A percentile compares a stretch with the other conserved stretches of the same genome.
phyloP scores from a whole-genome alignment of 2,329 filamentous ascomycete genomes.

The Ceratocystis huliohia region DNA sequence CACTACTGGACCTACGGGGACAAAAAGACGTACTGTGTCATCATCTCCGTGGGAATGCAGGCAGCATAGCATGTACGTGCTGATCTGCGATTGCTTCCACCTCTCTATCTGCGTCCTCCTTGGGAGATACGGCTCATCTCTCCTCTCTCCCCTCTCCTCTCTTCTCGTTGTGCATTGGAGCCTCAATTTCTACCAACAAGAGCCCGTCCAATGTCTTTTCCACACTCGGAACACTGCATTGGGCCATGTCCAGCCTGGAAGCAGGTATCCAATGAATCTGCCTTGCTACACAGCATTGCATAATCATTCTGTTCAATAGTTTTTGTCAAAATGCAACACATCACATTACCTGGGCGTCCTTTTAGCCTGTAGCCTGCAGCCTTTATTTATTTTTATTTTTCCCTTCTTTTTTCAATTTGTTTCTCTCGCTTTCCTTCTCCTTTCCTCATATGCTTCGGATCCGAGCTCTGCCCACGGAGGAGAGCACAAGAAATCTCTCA shows the following conservation, averaged over 20 bases:
- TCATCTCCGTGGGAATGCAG: background rate
- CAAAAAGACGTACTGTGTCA: background rate
- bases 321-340: background rate
- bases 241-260: background rate
- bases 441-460: background rate
- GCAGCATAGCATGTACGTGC: background rate
- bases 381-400: background rate
- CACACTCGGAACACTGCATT: slow-evolving; percentile 4
- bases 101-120: too few relatives aligned
- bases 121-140: too few relatives aligned
- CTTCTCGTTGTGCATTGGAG: background rate
- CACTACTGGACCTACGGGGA: too few relatives aligned
- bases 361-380: background rate
- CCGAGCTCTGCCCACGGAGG: background rate
- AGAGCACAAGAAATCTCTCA: slow-evolving; percentile 1
- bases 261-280: background rate
- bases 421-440: background rate
- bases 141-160: background rate
- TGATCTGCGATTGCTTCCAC: background rate
- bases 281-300: background rate
- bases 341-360: background rate
- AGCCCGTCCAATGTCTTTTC: slow-evolving; percentile 3
- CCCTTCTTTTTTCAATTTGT: background rate
- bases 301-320: background rate
- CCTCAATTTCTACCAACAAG: background rate